Conservation (phyloP, 441 rosid species). For the Pelargonium myrrhifolium region DNA sequence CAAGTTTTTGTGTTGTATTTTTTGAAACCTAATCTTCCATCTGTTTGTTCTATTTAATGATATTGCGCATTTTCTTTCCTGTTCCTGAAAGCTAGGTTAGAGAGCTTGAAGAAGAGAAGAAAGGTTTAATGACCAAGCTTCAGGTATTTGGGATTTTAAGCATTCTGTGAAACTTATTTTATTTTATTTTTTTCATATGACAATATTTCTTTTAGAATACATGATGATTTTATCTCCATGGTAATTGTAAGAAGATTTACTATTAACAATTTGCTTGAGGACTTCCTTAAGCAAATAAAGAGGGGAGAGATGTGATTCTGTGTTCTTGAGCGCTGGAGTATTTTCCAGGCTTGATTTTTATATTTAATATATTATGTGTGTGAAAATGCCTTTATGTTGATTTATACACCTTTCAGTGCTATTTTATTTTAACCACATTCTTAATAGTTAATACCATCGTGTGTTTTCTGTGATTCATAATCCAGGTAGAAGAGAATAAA, state of each 20-base stretch:
- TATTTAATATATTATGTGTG: not conserved
- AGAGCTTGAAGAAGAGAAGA: slow-evolving; percentile 97
- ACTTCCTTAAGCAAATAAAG: not conserved
- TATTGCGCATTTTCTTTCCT: slow-evolving; percentile 16
- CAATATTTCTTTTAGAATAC: not conserved
- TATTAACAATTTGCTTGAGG: not conserved
- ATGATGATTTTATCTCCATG: not conserved
- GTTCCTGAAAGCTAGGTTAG: slow-evolving; percentile 51
- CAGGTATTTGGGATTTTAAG: slow-evolving; percentile 52
- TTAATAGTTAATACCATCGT: not conserved
- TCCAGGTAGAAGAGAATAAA: slow-evolving; percentile 89
- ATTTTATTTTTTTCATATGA: not conserved
- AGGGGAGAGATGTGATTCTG: not conserved
- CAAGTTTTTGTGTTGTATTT: not conserved
- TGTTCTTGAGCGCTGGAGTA: not conserved
- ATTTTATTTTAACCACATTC: not conserved
- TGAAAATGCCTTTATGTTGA: not conserved
- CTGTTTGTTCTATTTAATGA: slow-evolving; percentile 5
- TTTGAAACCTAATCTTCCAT: not conserved
- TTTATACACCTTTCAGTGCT: not conserved
- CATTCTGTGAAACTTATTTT: slow-evolving; percentile 15
- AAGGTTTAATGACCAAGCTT: slow-evolving; percentile 83
- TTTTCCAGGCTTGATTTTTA: not conserved
- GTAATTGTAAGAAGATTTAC: not conserved
- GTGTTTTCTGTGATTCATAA: not conserved